Evolutionary conservation across 1,139 yeast species (phyloP).

Genomic region (Kodamaea sp.): DNA sequence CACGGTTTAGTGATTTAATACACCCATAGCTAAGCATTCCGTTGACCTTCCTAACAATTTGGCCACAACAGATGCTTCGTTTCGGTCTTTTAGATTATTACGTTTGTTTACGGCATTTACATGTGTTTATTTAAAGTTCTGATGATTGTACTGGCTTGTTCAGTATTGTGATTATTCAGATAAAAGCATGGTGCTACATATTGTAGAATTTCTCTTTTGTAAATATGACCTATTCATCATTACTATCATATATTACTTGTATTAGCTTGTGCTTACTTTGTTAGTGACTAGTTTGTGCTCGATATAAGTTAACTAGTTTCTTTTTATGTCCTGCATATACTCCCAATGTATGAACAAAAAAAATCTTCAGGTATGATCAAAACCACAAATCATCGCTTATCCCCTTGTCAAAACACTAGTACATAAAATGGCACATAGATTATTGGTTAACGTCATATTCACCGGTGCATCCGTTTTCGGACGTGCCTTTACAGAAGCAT

Average conservation of each 20-base stretch:
- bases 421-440: conserved; percentile 73
- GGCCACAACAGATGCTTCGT: conserved; percentile 22
- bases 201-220: conserved; percentile 5
- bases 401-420: too few species aligned
- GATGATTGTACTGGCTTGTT: conserved; percentile 10
- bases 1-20: conserved; percentile 10
- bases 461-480: conserved; percentile 97
- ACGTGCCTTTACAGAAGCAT: conserved; percentile 94
- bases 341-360: too few species aligned
- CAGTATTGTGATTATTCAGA: conserved; percentile 18
- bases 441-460: conserved; percentile 80
- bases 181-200: conserved; percentile 30
- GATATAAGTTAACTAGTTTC: too few species aligned
- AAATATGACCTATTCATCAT: neutral
- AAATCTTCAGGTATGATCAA: too few species aligned
- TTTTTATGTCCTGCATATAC: too few species aligned
- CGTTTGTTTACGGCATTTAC: conserved; percentile 24
- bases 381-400: too few species aligned
- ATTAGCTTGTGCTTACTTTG: too few species aligned
- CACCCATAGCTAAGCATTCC: conserved; percentile 21
- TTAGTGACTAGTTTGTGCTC: too few species aligned
- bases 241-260: too few species aligned
- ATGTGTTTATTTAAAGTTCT: conserved; percentile 18
- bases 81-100: conserved; percentile 31
- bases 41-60: conserved; percentile 20